phyloP scores from a whole-genome alignment of 805 yeast genomes.

The Spathaspora arborariae region DNA sequence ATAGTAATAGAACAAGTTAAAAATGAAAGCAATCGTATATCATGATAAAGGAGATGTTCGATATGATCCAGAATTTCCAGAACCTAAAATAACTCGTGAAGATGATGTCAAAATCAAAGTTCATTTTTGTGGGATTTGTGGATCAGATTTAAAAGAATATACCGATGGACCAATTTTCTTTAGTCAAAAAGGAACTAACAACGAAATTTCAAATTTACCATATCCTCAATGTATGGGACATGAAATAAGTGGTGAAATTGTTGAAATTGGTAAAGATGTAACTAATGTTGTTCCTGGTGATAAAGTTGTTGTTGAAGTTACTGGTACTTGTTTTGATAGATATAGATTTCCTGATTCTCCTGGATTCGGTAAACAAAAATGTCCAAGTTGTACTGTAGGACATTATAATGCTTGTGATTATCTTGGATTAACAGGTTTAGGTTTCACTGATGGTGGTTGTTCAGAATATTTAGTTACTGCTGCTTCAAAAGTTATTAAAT shows the following conservation, averaged over 20 bases:
- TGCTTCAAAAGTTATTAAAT: constrained; percentile 33
- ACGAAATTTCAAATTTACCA: constrained; percentile 45
- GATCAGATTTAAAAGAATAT: constrained; percentile 57
- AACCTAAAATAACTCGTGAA: constrained; percentile 18
- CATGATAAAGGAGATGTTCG: constrained; percentile 17
- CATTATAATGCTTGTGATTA: constrained; percentile 49
- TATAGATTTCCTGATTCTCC: constrained; percentile 34
- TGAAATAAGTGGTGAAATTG: constrained; percentile 61
- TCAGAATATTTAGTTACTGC: constrained; percentile 46
- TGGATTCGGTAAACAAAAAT: constrained; percentile 21
- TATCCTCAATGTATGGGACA: constrained; percentile 52
- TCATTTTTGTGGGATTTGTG: constrained; percentile 63
- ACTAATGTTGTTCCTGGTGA: constrained; percentile 57
- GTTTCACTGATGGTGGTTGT: constrained; percentile 54
- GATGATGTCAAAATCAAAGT: constrained; percentile 54
- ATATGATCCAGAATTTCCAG: constrained; percentile 21
- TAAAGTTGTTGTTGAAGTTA: constrained; percentile 60
- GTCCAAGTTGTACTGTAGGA: constrained; percentile 49
- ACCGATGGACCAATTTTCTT: constrained; percentile 58
- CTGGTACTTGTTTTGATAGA: constrained; percentile 53
- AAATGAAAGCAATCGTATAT: constrained; percentile 22
- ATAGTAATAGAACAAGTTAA: too few relatives aligned
- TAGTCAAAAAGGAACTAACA: constrained; percentile 36
- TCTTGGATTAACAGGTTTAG: constrained; percentile 52
- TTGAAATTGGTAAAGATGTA: constrained; percentile 55